Evolutionary conservation across 2,329 filamentous ascomycete species (phyloP), one percentile per base, ranked within the genome.

Genomic region (Cytospora piceicola): DNA sequence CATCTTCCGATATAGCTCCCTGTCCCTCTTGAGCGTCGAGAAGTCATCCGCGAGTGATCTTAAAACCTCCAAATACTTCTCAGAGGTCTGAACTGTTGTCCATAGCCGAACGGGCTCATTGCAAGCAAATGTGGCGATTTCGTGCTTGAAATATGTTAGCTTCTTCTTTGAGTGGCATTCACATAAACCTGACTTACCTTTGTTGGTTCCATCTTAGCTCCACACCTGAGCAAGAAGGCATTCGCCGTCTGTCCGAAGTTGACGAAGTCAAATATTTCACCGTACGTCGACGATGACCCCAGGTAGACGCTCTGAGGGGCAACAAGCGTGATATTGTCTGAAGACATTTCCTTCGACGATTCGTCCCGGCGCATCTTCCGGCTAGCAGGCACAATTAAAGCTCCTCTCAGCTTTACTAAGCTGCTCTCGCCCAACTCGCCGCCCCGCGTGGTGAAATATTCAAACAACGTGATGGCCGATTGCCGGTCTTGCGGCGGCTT

Each of bases 231-330:
- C 22, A 99, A 80, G 73, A 99, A 99, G 0, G 90, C 83, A 72
- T 98, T 98, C 2, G 92, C 94, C 74, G 94, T 89, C 39, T 84
- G 80, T 0, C 94, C 93, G 78, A 97, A 99, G 75, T 98, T 92
- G 17, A 98, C 94, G 77, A 97, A 99, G 74, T 98, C 93, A 70
- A 99, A 97, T 36, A 99, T 96, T 36, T 96, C 91, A 14, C 88
- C 90, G 72, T 96, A 99, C 9, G 82, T 83, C 2, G 79, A 75
- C 7, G 84, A 88, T 32, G 70, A 89, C 11, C 95, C 95, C 2
- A 99, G 82, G 75, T 97, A 99, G 69, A 90, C 93, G 51, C 88
- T 83, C 55, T 84, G 85, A 6, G 95, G 94, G 20, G 86, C 83
- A 54, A 93, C 82, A 70, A 88, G 83, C 70, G 82, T 79, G 55